Evolutionary conservation across 2,329 filamentous ascomycete species (phyloP), one percentile per base, ranked within the genome.

Genomic region (Hawksworthiomyces lignivorus): DNA sequence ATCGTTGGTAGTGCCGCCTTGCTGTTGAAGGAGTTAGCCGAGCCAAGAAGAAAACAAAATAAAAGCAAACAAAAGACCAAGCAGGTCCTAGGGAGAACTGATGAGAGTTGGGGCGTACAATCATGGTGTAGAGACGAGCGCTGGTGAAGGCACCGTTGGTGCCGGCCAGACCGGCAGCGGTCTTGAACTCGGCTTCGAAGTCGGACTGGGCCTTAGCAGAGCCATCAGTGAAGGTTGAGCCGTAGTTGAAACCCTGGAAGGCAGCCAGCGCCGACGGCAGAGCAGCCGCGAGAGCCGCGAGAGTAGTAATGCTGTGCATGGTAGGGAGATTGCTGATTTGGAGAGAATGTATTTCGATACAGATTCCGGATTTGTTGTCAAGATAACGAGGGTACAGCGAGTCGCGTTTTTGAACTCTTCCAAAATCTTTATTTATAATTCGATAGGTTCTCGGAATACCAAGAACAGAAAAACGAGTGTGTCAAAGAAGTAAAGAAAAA

Each of bases 51-150:
- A 5, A 12, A 27, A 7, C 20, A 15, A 17, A 14, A 38, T 15
- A 10, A 17, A n/a, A 12, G 12, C 21, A 12, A 12, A 31, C 7
- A 7, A 15, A 18, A 26, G 8, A 20, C 12, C 24, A 9, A 22
- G 5, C 6, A 29, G 22, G 8, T 12, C 9, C 10, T 5, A 3
- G 19, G 26, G 24, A 14, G 17, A 29, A n/a, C n/a, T n/a, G n/a
- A 32, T 12, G 18, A 5, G 9, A 8, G 31, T 22, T 14, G 7
- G 8, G 12, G 60, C 66, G 47, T 65, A 72, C 69, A 34, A 84
- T 70, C 74, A 80, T 85, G 50, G 82, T 86, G 64, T 83, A 87
- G 14, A 87, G 69, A 49, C 83, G 77, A 32, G 79, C 82, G 47
- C 74, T 80, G 53, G 66, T 82, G 67, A 83, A 86, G 35, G 51